Conservation (phyloP, 1,284 basidiomycete species). For the Sanghuangporus baumii region DNA sequence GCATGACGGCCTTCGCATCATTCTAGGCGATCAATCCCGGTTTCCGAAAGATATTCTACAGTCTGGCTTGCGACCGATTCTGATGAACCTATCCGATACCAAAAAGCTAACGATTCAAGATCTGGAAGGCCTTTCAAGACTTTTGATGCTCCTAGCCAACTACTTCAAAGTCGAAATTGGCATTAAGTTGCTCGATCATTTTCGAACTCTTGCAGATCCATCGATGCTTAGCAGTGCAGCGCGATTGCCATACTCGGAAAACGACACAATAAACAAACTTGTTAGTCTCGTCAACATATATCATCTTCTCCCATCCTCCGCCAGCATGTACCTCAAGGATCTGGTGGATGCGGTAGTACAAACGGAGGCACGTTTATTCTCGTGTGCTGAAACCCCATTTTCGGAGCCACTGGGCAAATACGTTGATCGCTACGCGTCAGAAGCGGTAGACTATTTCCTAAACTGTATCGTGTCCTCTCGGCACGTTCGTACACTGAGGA, state of each 20-base stretch:
- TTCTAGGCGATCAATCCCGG: constrained; percentile 85
- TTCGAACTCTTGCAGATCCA: constrained; percentile 82
- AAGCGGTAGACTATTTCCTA: constrained; percentile 85
- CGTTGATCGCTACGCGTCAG: constrained; percentile 84
- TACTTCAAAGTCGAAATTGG: constrained; percentile 99
- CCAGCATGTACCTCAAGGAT: constrained; percentile 87
- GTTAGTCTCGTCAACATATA: constrained; percentile 96
- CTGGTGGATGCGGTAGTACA: constrained; percentile 89
- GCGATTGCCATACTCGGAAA: constrained; percentile 76
- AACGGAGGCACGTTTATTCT: constrained; percentile 88
- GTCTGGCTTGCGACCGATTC: constrained; percentile 89
- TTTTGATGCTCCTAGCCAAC: constrained; percentile 92
- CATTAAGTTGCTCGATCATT: constrained; percentile 94
- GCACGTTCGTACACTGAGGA: constrained; percentile 76
- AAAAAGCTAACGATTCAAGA: constrained; percentile 93
- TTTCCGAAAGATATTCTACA: constrained; percentile 96
- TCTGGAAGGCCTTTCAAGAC: constrained; percentile 91
- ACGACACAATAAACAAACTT: constrained; percentile 89
- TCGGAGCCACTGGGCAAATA: constrained; percentile 91
- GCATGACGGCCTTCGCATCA: constrained; percentile 88
- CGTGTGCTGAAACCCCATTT: constrained; percentile 88
- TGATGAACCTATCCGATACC: constrained; percentile 98
- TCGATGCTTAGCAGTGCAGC: constrained; percentile 80
- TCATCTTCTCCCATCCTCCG: constrained; percentile 89
- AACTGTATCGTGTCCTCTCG: constrained; percentile 70